These are phyloP conservation scores for Neurospora sublineolata DNA, from an alignment of 495 filamentous ascomycete species.

Conservation along the genomic window DNA sequence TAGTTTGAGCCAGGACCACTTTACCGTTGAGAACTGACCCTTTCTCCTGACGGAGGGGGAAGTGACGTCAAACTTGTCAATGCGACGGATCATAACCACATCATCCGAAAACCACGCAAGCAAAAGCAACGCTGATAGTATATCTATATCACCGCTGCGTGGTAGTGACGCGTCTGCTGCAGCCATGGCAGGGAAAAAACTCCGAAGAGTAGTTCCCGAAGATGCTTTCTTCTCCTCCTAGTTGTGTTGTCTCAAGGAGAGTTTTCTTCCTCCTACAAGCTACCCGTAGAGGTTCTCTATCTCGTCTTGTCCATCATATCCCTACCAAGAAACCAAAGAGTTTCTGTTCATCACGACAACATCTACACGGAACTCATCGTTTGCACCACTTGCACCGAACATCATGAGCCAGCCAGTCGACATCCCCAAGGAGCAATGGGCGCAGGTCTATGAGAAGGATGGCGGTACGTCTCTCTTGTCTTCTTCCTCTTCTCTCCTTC, in stretches of 20 bases:
- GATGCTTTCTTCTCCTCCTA: background rate
- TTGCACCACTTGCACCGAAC: background rate
- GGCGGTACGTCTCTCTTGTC: conserved; percentile 40
- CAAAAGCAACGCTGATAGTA: background rate
- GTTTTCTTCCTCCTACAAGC: background rate
- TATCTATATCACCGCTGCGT: background rate
- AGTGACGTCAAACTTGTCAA: background rate
- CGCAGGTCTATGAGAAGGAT: conserved; percentile 66
- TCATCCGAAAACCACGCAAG: background rate
- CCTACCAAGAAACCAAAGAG: background rate
- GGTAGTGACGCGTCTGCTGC: background rate
- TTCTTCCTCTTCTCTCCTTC: background rate
- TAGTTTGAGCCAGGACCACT: background rate
- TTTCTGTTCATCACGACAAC: background rate
- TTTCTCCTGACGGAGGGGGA: background rate
- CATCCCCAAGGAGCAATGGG: conserved; percentile 68
- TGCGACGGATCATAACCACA: background rate
- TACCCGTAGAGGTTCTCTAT: background rate
- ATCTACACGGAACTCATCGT: background rate
- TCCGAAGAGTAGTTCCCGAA: background rate
- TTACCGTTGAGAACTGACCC: background rate
- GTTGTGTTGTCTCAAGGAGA: background rate
- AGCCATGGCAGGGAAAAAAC: no score
- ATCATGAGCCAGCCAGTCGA: background rate
- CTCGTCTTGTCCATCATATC: background rate